These are phyloP conservation scores for Lactarius quietus DNA, from an alignment of 768 basidiomycete genomes.

Conservation along the genomic window DNA sequence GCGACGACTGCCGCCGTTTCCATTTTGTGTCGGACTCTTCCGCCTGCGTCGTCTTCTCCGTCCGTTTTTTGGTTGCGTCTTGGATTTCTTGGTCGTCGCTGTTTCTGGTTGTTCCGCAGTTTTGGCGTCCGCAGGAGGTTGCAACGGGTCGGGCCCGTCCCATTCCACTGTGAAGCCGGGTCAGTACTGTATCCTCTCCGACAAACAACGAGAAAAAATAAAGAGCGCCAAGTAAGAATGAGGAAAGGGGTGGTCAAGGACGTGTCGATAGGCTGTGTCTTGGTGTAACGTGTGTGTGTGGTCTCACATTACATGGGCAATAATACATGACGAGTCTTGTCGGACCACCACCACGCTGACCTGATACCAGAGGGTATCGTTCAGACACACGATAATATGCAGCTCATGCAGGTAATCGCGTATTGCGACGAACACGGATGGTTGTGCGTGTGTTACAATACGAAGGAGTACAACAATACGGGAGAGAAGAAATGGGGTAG, in stretches of 20 bases:
- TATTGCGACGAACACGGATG: conserved; percentile 22
- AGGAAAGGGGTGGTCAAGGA: not conserved
- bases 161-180: conserved; percentile 53
- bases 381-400: conserved; percentile 20
- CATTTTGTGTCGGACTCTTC: conserved; percentile 48
- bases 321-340: conserved; percentile 6
- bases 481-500: conserved; percentile 8
- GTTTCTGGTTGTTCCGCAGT: conserved; percentile 30
- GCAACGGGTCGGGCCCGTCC: conserved; percentile 62
- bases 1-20: conserved; percentile 12
- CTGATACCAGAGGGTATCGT: conserved; percentile 18
- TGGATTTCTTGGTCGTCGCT: conserved; percentile 25
- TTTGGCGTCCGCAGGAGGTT: conserved; percentile 28
- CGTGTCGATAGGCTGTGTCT: not conserved
- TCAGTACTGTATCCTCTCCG: conserved; percentile 15
- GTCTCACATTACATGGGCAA: conserved; percentile 24
- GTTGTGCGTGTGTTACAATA: conserved; percentile 25
- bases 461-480: conserved; percentile 25
- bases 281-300: not conserved
- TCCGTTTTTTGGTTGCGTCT: conserved; percentile 20
- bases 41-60: conserved; percentile 33
- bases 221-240: not conserved
- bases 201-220: conserved; percentile 4
- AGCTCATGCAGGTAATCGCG: conserved; percentile 20
- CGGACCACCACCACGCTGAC: conserved; percentile 19